Base-by-base conservation (phyloP, 225 moss, liverwort and hornwort genomes). In the Physcomitrium patens region DNA sequence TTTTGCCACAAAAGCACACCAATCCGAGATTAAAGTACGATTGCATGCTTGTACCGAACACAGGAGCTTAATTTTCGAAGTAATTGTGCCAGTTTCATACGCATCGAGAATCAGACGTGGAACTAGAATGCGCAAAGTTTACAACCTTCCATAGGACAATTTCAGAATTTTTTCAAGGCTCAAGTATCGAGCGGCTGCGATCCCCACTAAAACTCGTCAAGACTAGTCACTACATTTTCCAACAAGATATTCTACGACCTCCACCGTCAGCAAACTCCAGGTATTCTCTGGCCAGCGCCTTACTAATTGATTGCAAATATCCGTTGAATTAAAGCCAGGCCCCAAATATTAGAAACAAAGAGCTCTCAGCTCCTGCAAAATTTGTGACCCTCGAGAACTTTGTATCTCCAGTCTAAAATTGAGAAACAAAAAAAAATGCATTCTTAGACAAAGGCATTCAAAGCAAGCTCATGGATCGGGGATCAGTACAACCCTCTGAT, bases 121-220 rank as follows among this genome's bases (percentile, higher is more conserved):
- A 19, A 41, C 62, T 19, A 27, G 16, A 63, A 23, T 47, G 41
- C 17, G 64, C 15, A 2, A 11, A 12, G 5, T 56, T 57, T 31
- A 24, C 44, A 61, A 10, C 16, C 14, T 41, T 15, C 41, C 24
- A 37, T 41, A n/a, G 17, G 4, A 59, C 48, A 8, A 14, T 14
- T 24, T 58, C 6, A 51, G 3, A 4, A 49, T 24, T 19, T 12
- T 28, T 48, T 41, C 56, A 65, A 31, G 55, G 9, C 19, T 55
- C 55, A 7, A 0, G 49, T 49, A 49, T 49, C 15, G 2, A 7
- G 16, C 17, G 8, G 13, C 64, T 64, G 50, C 8, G 11, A 50
- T 74, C 57, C 50, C 73, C 37, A 41, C 15, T 18, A 65, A 70
- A 60, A 64, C 58, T 45, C 23, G 15, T 49, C 64, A 43, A 57